Evolutionary conservation across 257 asterid genomes (phyloP).

Genomic region (Cinchona pubescens): DNA sequence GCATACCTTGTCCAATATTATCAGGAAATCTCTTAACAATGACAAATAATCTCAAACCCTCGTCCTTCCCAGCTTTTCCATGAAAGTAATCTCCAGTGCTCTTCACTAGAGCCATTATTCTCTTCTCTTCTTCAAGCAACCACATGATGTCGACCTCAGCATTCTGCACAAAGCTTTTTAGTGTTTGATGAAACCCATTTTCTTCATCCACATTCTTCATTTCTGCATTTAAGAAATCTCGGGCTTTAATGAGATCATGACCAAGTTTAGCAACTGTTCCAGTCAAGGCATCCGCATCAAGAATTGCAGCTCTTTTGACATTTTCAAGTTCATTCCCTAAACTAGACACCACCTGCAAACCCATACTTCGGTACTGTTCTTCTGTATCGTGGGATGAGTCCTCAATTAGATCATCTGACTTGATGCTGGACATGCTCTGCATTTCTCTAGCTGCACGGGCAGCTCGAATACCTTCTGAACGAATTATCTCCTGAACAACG

Average conservation of each 20-base stretch:
- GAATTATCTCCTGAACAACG: conserved; percentile 84
- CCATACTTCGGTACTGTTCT: conserved; percentile 51
- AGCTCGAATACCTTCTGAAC: conserved; percentile 84
- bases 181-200: conserved; percentile 55
- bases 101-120: conserved; percentile 78
- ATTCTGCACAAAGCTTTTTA: conserved; percentile 56
- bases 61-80: conserved; percentile 76
- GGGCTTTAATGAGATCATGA: conserved; percentile 47
- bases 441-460: conserved; percentile 51
- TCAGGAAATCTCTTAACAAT: conserved; percentile 72
- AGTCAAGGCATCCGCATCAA: conserved; percentile 60
- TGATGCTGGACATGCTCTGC: conserved; percentile 40
- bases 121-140: conserved; percentile 76
- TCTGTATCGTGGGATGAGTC: conserved; percentile 44
- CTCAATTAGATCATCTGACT: conserved; percentile 42
- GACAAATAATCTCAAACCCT: conserved; percentile 74
- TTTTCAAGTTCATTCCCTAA: conserved; percentile 66
- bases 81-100: conserved; percentile 84
- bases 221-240: conserved; percentile 53
- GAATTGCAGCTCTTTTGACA: conserved; percentile 66
- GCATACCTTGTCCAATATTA: conserved; percentile 74
- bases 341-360: conserved; percentile 67
- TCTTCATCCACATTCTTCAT: conserved; percentile 48
- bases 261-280: conserved; percentile 60
- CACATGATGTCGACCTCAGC: conserved; percentile 62